Conservation (phyloP, 2,329 filamentous ascomycete genomes). For the Zymoseptoria tritici region DNA sequence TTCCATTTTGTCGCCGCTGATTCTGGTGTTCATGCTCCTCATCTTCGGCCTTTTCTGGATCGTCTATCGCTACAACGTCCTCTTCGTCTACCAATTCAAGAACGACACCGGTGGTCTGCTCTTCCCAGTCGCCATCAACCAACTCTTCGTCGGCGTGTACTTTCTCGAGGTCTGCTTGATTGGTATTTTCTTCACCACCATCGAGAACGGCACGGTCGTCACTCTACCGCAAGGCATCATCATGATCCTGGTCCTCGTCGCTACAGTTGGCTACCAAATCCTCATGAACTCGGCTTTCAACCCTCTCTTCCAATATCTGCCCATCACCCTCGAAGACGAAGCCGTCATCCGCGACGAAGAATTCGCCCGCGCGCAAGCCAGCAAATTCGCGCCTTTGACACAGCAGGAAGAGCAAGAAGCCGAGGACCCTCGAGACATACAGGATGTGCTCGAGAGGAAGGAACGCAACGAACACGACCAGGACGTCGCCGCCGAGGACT, state of each 20-base stretch:
- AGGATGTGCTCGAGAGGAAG: slow-evolving; percentile 20
- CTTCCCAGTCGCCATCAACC: slow-evolving; percentile 88
- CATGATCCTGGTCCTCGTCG: slow-evolving; percentile 68
- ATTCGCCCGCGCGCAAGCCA: slow-evolving; percentile 62
- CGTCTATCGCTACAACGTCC: slow-evolving; percentile 91
- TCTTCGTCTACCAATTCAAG: slow-evolving; percentile 86
- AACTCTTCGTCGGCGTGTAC: slow-evolving; percentile 90
- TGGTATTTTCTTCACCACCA: slow-evolving; percentile 77
- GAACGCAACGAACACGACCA: slow-evolving; percentile 23
- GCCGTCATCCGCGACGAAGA: slow-evolving; percentile 84
- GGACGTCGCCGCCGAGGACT: slow-evolving; percentile 23
- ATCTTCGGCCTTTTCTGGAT: slow-evolving; percentile 90
- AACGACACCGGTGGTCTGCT: slow-evolving; percentile 87
- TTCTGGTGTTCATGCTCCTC: slow-evolving; percentile 86
- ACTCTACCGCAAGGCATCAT: slow-evolving; percentile 72
- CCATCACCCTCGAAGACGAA: slow-evolving; percentile 92
- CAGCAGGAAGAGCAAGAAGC: slow-evolving; percentile 14
- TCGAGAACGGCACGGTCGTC: slow-evolving; percentile 46
- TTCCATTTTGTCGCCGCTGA: slow-evolving; percentile 78
- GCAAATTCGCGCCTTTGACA: slow-evolving; percentile 25
- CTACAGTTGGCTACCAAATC: slow-evolving; percentile 72
- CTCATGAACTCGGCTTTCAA: slow-evolving; percentile 76
- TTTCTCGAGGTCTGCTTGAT: slow-evolving; percentile 88
- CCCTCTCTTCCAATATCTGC: slow-evolving; percentile 79
- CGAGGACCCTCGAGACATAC: slow-evolving; percentile 20